Percentiles rank a stretch among this genome's conserved stretches.
phyloP scores from a whole-genome alignment of 345 rosid species.

The Cochlearia excelsa region DNA sequence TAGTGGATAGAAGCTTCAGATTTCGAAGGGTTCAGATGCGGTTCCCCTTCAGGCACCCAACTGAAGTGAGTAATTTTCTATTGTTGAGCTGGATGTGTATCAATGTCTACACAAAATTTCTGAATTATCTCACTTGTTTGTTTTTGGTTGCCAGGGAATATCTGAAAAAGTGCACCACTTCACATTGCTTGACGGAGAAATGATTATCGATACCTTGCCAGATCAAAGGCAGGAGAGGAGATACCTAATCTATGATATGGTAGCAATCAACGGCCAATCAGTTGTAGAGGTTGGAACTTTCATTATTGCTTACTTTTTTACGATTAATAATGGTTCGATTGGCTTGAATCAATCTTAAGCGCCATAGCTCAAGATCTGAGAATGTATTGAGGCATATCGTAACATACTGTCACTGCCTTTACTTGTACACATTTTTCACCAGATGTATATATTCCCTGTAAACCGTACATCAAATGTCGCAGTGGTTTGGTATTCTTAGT shows the following conservation, averaged over 20 bases:
- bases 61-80: slow-evolving; percentile 50
- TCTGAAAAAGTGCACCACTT: slow-evolving; percentile 69
- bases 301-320: slow-evolving; percentile 22
- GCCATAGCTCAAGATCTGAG: slow-evolving; percentile 5
- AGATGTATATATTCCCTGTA: slow-evolving; percentile 3
- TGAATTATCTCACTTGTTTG: not conserved
- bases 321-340: slow-evolving; percentile 17
- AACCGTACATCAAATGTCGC: slow-evolving; percentile 2
- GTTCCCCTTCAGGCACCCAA: slow-evolving; percentile 62
- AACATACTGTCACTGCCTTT: slow-evolving; percentile 10
- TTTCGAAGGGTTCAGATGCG: slow-evolving; percentile 95
- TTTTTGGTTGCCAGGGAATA: slow-evolving; percentile 48
- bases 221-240: slow-evolving; percentile 86
- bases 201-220: slow-evolving; percentile 77
- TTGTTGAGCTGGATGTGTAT: not conserved
- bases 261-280: slow-evolving; percentile 68
- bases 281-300: slow-evolving; percentile 65
- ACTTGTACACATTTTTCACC: not conserved
- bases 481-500: not conserved
- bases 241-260: slow-evolving; percentile 91
- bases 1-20: slow-evolving; percentile 79
- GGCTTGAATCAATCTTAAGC: slow-evolving; percentile 1
- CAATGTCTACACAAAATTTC: slow-evolving; percentile 4
- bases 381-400: slow-evolving; percentile 18
- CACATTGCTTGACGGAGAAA: slow-evolving; percentile 97